phyloP scores from a whole-genome alignment of 2,329 filamentous ascomycete genomes.

The Pseudocercospora crystallina region DNA sequence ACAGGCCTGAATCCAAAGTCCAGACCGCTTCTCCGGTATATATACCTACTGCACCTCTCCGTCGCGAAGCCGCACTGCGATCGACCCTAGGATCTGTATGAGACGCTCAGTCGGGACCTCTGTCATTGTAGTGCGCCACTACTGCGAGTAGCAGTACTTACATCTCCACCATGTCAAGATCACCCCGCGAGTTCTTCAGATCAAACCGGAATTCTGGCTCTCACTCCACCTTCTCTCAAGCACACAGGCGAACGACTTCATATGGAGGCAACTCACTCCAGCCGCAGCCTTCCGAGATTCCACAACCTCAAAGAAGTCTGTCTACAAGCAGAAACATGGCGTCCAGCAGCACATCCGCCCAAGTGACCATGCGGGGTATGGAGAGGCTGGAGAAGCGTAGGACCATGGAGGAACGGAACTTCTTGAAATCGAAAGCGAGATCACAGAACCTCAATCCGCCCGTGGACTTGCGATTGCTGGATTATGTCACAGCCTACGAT shows the following conservation, averaged over 20 bases:
- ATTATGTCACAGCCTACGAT: conserved; percentile 58
- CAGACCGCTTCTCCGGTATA: no score
- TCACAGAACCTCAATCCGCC: conserved; percentile 32
- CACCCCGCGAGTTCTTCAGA: conserved; percentile 19
- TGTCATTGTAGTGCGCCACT: no score
- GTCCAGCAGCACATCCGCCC: conserved; percentile 1
- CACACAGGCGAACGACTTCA: conserved; percentile 16
- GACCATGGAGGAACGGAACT: conserved; percentile 35
- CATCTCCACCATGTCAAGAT: conserved; percentile 16
- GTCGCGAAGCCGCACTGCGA: no score
- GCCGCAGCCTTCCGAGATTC: conserved; percentile 3
- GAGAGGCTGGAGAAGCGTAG: conserved; percentile 32
- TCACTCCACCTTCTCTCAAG: conserved; percentile 6
- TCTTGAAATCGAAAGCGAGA: conserved; percentile 28
- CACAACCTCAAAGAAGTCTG: conserved; percentile 15
- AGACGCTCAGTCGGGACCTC: no score
- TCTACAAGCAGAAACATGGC: conserved; percentile 12
- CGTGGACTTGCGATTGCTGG: conserved; percentile 58
- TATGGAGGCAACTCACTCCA: conserved; percentile 4
- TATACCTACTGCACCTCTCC: no score
- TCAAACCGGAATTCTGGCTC: conserved; percentile 16
- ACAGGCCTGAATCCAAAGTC: no score
- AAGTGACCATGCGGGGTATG: conserved; percentile 26
- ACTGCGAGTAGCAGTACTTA: no score
- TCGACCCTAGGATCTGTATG: no score